Conservation (phyloP, 2,329 filamentous ascomycete genomes). For the Camillea tinctor region DNA sequence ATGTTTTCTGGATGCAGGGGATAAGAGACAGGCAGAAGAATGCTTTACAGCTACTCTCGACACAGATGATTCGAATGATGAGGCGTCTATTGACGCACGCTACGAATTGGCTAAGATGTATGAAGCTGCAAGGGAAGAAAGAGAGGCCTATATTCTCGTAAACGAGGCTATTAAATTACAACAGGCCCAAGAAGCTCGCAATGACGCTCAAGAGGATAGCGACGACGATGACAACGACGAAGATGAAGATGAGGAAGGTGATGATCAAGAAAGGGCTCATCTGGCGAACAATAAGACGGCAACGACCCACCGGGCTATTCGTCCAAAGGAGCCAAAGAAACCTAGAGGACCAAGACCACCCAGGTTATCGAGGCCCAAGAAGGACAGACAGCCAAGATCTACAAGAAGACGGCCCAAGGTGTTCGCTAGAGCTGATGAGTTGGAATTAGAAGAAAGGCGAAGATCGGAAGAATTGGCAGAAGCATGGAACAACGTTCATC, state of each 20-base stretch:
- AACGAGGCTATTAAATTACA: conserved; percentile 71
- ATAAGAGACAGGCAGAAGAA: conserved; percentile 69
- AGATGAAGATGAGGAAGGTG: conserved; percentile 30
- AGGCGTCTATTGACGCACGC: conserved; percentile 64
- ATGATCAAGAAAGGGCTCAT: conserved; percentile 13
- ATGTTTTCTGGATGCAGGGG: conserved; percentile 66
- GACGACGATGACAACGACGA: conserved; percentile 26
- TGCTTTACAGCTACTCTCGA: conserved; percentile 75
- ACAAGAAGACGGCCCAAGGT: conserved; percentile 27
- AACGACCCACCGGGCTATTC: conserved; percentile 18
- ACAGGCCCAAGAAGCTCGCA: conserved; percentile 49
- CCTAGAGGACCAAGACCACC: conserved; percentile 12
- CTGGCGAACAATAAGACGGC: neutral
- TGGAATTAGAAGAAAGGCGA: conserved; percentile 29
- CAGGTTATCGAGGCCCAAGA: conserved; percentile 24
- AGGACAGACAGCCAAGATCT: conserved; percentile 16
- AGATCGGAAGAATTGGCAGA: conserved; percentile 32
- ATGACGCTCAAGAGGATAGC: conserved; percentile 29
- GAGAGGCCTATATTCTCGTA: conserved; percentile 74
- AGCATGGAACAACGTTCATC: conserved; percentile 41
- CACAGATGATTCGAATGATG: conserved; percentile 61
- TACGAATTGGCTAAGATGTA: conserved; percentile 82
- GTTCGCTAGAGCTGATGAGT: conserved; percentile 32
- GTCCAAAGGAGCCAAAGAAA: conserved; percentile 21
- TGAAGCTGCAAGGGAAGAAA: conserved; percentile 68